Evolutionary conservation across 495 filamentous ascomycete species (phyloP).

Genomic region (Friedmanniomyces simplex): DNA sequence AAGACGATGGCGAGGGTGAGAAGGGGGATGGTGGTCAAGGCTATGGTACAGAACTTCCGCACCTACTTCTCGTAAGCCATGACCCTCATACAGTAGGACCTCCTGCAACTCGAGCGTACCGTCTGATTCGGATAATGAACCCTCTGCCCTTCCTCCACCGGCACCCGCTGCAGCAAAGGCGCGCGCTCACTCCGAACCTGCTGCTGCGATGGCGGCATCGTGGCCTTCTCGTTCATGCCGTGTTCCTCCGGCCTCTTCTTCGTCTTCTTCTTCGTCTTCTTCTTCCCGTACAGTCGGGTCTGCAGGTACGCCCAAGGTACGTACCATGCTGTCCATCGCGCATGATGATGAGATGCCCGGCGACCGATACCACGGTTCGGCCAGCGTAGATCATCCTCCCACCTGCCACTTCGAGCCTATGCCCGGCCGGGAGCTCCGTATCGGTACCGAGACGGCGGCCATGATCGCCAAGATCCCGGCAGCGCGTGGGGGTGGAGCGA

Average conservation of each 20-base stretch:
- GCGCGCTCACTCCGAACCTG: slow-evolving; percentile 38
- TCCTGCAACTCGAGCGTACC: slow-evolving; percentile 23
- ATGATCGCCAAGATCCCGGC: too few species aligned
- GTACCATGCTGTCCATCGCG: background rate
- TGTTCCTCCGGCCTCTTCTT: too few species aligned
- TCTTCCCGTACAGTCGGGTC: background rate
- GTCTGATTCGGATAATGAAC: slow-evolving; percentile 58
- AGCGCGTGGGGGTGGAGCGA: too few species aligned
- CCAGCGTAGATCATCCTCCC: background rate
- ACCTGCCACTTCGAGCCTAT: slow-evolving; percentile 2
- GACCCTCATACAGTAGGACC: background rate
- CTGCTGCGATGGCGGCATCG: slow-evolving; percentile 34
- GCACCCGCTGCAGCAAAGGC: slow-evolving; percentile 51
- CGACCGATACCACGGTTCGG: too few species aligned
- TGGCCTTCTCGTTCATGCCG: slow-evolving; percentile 9
- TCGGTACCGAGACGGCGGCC: too few species aligned
- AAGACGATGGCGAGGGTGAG: slow-evolving; percentile 51
- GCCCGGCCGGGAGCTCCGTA: background rate
- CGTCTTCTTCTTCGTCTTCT: background rate
- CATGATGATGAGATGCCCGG: background rate
- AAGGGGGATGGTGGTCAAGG: slow-evolving; percentile 46
- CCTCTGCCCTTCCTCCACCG: slow-evolving; percentile 31
- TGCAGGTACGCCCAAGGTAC: background rate
- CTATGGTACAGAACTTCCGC: slow-evolving; percentile 62
- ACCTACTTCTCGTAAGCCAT: slow-evolving; percentile 24